These are phyloP conservation scores for Nematodospora anomalae DNA, from an alignment of 1,139 yeast species.

Conservation along the genomic window DNA sequence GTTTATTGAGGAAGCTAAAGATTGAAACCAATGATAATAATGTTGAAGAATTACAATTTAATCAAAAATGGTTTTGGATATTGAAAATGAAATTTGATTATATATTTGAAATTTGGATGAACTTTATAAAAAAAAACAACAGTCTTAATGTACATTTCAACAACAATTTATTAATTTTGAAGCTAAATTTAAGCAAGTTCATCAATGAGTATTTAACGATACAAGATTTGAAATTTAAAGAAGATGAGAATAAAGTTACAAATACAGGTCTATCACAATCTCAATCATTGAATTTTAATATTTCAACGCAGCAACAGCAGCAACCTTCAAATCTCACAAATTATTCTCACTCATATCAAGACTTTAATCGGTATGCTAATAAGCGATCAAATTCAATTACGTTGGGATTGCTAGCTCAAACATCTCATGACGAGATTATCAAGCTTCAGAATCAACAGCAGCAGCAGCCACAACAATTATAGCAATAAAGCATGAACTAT, in stretches of 20 bases:
- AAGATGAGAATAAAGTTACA: conserved; percentile 6
- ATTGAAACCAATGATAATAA: conserved; percentile 3
- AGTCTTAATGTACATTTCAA: background rate
- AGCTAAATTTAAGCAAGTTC: conserved; percentile 18
- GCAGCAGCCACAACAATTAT: conserved; percentile 1
- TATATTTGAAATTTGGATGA: conserved; percentile 30
- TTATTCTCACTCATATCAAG: conserved; percentile 2
- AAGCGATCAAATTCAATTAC: conserved; percentile 17
- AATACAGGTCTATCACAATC: conserved; percentile 1
- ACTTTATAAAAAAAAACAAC: conserved; percentile 15
- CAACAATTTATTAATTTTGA: conserved; percentile 18
- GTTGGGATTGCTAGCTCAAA: conserved; percentile 13
- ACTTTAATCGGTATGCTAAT: conserved; percentile 4
- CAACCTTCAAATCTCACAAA: conserved; percentile 5
- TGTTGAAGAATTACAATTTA: conserved; percentile 23
- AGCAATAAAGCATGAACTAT: conserved; percentile 3
- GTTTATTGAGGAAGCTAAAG: conserved; percentile 10
- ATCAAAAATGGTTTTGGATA: conserved; percentile 30
- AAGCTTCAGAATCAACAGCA: conserved; percentile 7
- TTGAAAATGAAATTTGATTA: conserved; percentile 25
- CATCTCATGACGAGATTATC: conserved; percentile 6
- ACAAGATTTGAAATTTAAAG: conserved; percentile 12
- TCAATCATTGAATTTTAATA: background rate
- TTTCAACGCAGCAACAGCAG: conserved; percentile 6
- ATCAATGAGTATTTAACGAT: conserved; percentile 17